phyloP scores from a whole-genome alignment of 805 yeast genomes.

The Monosporozyma unispora region DNA sequence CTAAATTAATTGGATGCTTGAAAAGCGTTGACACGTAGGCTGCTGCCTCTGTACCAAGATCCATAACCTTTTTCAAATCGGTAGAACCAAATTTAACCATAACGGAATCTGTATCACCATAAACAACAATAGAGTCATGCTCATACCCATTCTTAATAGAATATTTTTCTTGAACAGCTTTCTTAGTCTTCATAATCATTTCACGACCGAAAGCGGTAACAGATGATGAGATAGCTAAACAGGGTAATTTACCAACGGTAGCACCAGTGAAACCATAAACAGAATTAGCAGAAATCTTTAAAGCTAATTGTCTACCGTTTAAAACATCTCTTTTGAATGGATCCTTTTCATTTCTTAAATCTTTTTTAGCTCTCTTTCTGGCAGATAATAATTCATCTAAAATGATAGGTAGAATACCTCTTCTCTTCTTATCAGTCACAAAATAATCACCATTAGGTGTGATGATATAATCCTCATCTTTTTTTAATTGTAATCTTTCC shows the following conservation, averaged over 20 bases:
- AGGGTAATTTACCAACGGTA: constrained; percentile 92
- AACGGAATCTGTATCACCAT: constrained; percentile 99
- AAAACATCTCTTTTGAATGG: constrained; percentile 89
- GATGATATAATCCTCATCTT: constrained; percentile 68
- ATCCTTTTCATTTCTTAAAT: constrained; percentile 84
- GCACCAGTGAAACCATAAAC: constrained; percentile 99
- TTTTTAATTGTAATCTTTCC: constrained; percentile 49
- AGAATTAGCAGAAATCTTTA: constrained; percentile 94
- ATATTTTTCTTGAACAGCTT: constrained; percentile 73
- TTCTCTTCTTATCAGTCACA: constrained; percentile 56
- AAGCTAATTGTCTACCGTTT: constrained; percentile 94
- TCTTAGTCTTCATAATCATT: constrained; percentile 90
- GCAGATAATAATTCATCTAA: constrained; percentile 81
- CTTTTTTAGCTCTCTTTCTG: constrained; percentile 86
- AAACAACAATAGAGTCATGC: constrained; percentile 83
- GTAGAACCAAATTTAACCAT: constrained; percentile 93
- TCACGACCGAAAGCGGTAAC: constrained; percentile 93
- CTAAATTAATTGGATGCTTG: constrained; percentile 81
- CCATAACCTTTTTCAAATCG: constrained; percentile 79
- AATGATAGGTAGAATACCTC: constrained; percentile 89
- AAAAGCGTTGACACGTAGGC: constrained; percentile 71
- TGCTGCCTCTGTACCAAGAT: constrained; percentile 91
- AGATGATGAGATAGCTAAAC: constrained; percentile 91
- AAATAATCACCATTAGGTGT: constrained; percentile 93
- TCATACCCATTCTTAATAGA: constrained; percentile 71